A percentile compares a stretch with the other conserved stretches of the same genome.
phyloP scores from a whole-genome alignment of 371 early-diverging fungal genomes.

The Dichotomocladium elegans region DNA sequence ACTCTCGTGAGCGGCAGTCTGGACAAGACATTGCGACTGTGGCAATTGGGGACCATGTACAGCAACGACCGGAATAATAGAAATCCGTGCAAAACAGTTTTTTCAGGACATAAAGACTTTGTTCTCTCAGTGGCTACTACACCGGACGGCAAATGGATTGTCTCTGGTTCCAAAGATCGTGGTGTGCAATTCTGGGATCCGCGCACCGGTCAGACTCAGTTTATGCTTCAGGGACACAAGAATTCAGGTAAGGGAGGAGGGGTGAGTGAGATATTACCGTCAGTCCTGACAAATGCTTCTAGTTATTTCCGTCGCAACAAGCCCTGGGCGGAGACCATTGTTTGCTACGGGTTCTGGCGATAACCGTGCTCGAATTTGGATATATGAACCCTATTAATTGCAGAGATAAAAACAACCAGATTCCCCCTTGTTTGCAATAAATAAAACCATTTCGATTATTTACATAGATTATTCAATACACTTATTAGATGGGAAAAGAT shows the following conservation, averaged over 20 bases:
- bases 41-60: slow-evolving; percentile 72
- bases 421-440: no score
- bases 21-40: slow-evolving; percentile 90
- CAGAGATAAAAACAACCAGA: no score
- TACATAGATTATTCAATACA: no score
- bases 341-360: slow-evolving; percentile 98
- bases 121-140: slow-evolving; percentile 94
- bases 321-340: slow-evolving; percentile 68
- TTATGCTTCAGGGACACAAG: slow-evolving; percentile 96
- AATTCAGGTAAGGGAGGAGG: slow-evolving; percentile 73
- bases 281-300: neutral
- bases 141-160: slow-evolving; percentile 90
- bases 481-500: no score
- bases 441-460: no score
- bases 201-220: slow-evolving; percentile 69
- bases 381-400: no score
- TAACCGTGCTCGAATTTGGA: slow-evolving; percentile 90
- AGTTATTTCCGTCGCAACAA: slow-evolving; percentile 91
- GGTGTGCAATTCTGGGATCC: slow-evolving; percentile 96
- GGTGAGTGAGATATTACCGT: no score
- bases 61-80: slow-evolving; percentile 81
- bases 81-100: slow-evolving; percentile 8
- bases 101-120: slow-evolving; percentile 73
- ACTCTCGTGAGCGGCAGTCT: slow-evolving; percentile 90
- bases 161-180: slow-evolving; percentile 93